Percentiles rank a stretch among this genome's conserved stretches.
Conservation (phyloP, 2,329 filamentous ascomycete species). For the Epichloe gansuensis region DNA sequence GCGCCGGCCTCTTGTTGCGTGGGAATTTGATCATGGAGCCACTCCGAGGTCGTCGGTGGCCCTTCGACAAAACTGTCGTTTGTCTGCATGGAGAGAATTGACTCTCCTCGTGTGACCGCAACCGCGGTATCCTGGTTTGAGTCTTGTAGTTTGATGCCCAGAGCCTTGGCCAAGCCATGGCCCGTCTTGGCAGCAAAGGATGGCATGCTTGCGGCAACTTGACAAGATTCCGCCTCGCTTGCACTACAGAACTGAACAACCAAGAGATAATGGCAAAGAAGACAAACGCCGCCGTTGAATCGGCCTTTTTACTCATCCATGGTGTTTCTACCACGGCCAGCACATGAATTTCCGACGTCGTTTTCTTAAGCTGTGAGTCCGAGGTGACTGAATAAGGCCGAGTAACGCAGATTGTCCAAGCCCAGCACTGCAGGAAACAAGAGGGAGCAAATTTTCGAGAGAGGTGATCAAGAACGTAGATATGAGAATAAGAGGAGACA, state of each 20-base stretch:
- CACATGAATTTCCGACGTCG: background rate
- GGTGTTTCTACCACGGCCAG: background rate
- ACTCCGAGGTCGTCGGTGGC: constrained; percentile 64
- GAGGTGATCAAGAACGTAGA: background rate
- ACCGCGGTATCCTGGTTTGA: constrained; percentile 34
- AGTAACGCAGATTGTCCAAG: background rate
- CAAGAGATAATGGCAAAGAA: background rate
- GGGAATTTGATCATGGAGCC: constrained; percentile 53
- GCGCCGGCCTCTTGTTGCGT: constrained; percentile 34
- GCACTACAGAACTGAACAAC: background rate
- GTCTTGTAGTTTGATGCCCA: constrained; percentile 69
- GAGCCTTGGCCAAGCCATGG: constrained; percentile 59
- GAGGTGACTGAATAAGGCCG: background rate
- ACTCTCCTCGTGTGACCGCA: constrained; percentile 63
- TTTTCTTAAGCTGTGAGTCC: background rate
- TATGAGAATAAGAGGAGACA: background rate
- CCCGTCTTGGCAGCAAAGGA: constrained; percentile 45
- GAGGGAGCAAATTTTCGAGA: background rate
- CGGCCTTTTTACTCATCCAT: background rate
- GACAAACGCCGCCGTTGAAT: background rate
- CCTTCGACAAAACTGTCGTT: constrained; percentile 72
- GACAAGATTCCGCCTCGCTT: background rate
- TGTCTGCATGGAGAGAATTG: constrained; percentile 59
- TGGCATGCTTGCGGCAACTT: constrained; percentile 19
- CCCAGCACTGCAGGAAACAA: background rate